Conservation (phyloP, 208 protist species). For the Phytomonas sp. region DNA sequence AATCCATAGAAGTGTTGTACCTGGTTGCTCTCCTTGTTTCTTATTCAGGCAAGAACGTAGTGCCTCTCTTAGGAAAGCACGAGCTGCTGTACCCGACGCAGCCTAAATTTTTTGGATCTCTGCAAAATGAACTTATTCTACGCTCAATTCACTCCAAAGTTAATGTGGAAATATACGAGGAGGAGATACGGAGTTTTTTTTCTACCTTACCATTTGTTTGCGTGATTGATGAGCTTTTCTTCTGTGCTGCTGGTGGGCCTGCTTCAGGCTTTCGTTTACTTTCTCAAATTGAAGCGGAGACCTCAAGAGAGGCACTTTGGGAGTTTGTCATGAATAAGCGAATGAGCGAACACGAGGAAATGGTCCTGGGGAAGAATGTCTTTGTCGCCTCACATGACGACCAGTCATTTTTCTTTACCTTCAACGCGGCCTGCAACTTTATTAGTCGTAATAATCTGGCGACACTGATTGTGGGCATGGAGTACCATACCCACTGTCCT, state of each 20-base stretch:
- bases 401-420: constrained; percentile 54
- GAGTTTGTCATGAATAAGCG: constrained; percentile 75
- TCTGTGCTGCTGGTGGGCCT: constrained; percentile 61
- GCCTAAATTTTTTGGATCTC: constrained; percentile 63
- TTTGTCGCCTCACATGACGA: constrained; percentile 49
- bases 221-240: constrained; percentile 51
- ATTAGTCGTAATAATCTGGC: constrained; percentile 52
- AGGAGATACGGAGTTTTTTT: constrained; percentile 50
- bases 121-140: constrained; percentile 52
- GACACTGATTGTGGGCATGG: constrained; percentile 62
- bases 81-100: constrained; percentile 70
- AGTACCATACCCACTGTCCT: constrained; percentile 63
- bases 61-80: constrained; percentile 61
- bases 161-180: constrained; percentile 35
- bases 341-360: constrained; percentile 82
- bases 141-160: constrained; percentile 20
- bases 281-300: constrained; percentile 26
- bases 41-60: constrained; percentile 30
- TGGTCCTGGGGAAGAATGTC: constrained; percentile 34
- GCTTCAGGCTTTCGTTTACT: constrained; percentile 39
- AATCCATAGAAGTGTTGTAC: constrained; percentile 65
- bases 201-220: constrained; percentile 47
- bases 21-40: constrained; percentile 49
- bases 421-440: constrained; percentile 80
- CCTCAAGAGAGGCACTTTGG: constrained; percentile 18